These are phyloP conservation scores for Phytophthora nicotianae DNA, from an alignment of 352 stramenopile genomes.

Conservation along the genomic window DNA sequence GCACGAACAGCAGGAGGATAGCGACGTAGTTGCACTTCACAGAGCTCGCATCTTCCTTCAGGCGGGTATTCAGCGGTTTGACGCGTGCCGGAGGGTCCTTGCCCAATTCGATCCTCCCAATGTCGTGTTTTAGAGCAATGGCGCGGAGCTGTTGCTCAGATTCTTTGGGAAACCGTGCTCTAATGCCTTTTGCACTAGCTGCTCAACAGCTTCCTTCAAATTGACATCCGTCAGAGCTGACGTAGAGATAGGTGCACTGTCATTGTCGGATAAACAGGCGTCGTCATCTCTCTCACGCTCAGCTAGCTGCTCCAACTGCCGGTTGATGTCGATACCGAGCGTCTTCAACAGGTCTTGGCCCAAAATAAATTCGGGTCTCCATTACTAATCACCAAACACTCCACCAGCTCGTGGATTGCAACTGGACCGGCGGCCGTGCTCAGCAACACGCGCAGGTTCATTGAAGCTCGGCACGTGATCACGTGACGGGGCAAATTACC, in stretches of 20 bases:
- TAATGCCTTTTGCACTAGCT: not conserved
- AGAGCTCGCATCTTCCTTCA: not conserved
- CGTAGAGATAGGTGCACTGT: not conserved
- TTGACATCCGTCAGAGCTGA: not conserved
- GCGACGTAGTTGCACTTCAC: not conserved
- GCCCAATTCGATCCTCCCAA: not conserved
- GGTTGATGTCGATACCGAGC: not conserved
- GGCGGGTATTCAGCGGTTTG: not conserved
- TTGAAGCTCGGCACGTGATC: not conserved
- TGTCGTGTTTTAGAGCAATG: not conserved
- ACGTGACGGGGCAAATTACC: not conserved
- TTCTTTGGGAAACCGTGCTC: not conserved
- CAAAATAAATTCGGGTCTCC: not conserved
- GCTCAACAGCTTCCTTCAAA: not conserved
- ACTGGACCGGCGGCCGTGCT: not conserved
- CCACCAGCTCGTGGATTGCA: not conserved
- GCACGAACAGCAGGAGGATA: conserved; percentile 1
- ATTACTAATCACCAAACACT: not conserved
- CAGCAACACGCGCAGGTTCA: not conserved
- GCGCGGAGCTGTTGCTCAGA: not conserved
- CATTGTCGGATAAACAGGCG: not conserved
- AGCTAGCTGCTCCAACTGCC: not conserved
- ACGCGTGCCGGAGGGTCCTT: not conserved
- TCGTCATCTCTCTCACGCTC: not conserved
- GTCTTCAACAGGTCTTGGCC: not conserved